Evolutionary conservation across 2,329 filamentous ascomycete species (phyloP), one percentile per base, ranked within the genome.

Genomic region (Xylariaceae sp.): DNA sequence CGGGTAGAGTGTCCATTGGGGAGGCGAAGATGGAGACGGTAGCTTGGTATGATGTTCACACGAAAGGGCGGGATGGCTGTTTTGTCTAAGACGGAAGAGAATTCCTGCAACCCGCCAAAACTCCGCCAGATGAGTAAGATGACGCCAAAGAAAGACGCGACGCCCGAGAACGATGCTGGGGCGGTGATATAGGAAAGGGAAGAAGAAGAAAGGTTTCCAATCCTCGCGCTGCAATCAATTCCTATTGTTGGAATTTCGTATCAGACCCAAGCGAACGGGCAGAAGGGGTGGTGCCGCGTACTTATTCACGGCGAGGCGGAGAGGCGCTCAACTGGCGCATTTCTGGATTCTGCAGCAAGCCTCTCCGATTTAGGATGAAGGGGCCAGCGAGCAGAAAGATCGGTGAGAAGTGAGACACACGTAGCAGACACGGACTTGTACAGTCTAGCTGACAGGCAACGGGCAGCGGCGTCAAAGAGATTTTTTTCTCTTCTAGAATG

Each of bases 401-500:
- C 64, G 64, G 64, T 66, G 64, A 66, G 61, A 56, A 27, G 62
- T 66, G 58, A 66, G 64, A 66, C 64, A 66, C 51, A 53, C 52
- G 51, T 7, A 27, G 22, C 22, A 27, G 22, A 50, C 51, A 53
- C 47, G 33, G 43, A 42, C 47, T 39, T 48, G 32, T 54, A 52
- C n/a, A n/a, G n/a, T 57, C 55, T 51, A 42, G n/a, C n/a, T n/a
- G n/a, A n/a, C n/a, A n/a, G n/a, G n/a, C n/a, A n/a, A 56, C 56
- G 54, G 56, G 32, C 49, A 49, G 49, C 54, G 44, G 47, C 56
- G 56, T 47, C 35, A 32, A 38, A 47, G 39, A 54, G 27, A 41
- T 38, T 49, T 57, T 53, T 53, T 49, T 57, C 52, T 52, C 49
- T 45, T 38, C 47, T 52, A 35, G 42, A 46, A 47, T 49, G 45